Evolutionary conservation across 2,329 filamentous ascomycete species (phyloP).

Genomic region (Penicillium crustosum): DNA sequence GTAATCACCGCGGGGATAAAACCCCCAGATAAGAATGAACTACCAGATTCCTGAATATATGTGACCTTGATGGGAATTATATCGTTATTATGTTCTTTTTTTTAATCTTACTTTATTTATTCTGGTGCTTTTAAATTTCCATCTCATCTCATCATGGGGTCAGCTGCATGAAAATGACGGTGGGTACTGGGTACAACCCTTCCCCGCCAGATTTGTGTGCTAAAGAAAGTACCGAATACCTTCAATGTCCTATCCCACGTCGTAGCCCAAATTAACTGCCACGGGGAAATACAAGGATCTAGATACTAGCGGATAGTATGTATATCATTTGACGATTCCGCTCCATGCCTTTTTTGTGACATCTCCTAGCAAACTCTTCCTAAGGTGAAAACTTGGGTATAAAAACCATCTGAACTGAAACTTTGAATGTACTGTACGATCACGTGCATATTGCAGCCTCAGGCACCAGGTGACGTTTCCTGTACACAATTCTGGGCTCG

Average conservation of each 20-base stretch:
- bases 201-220: conserved; percentile 17
- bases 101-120: neutral
- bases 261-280: conserved; percentile 22
- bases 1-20: conserved; percentile 9
- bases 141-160: conserved; percentile 3
- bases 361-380: neutral
- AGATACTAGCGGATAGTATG: neutral
- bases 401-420: neutral
- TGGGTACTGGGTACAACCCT: conserved; percentile 25
- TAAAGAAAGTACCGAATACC: conserved; percentile 10
- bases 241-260: conserved; percentile 24
- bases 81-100: neutral
- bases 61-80: neutral
- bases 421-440: neutral
- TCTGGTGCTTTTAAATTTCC: neutral
- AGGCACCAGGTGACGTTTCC: neutral
- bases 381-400: neutral
- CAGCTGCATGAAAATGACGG: conserved; percentile 1
- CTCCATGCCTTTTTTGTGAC: neutral
- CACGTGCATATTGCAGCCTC: conserved; percentile 5
- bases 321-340: neutral
- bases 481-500: neutral
- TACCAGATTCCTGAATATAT: conserved; percentile 5
- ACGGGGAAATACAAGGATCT: conserved; percentile 27
- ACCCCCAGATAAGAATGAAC: conserved; percentile 5